Conservation (phyloP, 1,139 yeast genomes). For the Sugiyamaella castrensis region DNA sequence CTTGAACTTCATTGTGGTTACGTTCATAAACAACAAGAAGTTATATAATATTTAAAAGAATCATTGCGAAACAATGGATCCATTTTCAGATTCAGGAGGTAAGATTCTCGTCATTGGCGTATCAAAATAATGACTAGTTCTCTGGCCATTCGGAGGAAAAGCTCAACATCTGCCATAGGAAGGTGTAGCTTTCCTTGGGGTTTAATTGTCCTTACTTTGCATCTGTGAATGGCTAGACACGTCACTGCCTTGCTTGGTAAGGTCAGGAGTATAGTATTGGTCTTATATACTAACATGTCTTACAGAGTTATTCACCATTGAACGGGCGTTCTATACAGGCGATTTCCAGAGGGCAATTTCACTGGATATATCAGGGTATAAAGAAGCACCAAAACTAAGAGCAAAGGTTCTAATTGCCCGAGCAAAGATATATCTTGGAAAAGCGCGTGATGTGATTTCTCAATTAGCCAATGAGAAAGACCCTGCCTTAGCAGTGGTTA, state of each 20-base stretch:
- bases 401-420: conserved; percentile 37
- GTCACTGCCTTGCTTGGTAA: too few relatives aligned
- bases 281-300: neutral
- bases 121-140: too few relatives aligned
- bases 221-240: too few relatives aligned
- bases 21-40: too few relatives aligned
- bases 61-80: conserved; percentile 26
- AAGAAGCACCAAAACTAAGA: conserved; percentile 27
- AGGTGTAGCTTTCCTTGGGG: too few relatives aligned
- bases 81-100: conserved; percentile 35
- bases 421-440: conserved; percentile 39
- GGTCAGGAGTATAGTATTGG: neutral
- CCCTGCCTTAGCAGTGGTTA: conserved; percentile 25
- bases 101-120: too few relatives aligned
- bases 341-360: conserved; percentile 37
- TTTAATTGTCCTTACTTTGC: too few relatives aligned
- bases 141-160: too few relatives aligned
- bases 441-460: conserved; percentile 32
- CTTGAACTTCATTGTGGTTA: neutral
- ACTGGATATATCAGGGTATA: conserved; percentile 28
- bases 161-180: too few relatives aligned
- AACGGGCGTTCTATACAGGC: conserved; percentile 42
- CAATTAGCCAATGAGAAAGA: conserved; percentile 24
- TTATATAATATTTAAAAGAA: neutral
- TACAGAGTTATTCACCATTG: conserved; percentile 36